phyloP scores from a whole-genome alignment of 768 basidiomycete species.

The Exidia glandulosa region DNA sequence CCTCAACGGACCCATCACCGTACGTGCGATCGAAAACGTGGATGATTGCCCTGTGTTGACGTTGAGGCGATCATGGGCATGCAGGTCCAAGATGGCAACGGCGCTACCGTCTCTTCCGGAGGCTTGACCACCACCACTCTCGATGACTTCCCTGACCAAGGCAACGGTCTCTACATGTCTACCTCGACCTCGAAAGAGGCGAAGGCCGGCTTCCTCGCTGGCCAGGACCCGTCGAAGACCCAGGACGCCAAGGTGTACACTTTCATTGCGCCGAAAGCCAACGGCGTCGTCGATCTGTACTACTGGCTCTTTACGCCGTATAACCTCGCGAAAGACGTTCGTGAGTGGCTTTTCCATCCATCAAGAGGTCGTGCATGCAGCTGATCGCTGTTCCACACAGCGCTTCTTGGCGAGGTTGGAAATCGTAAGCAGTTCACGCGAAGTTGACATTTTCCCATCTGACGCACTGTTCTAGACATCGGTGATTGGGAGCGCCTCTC shows the following conservation, averaged over 20 bases:
- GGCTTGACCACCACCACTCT: background rate
- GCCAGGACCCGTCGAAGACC: background rate
- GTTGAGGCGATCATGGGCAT: background rate
- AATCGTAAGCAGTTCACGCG: constrained; percentile 1
- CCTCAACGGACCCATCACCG: constrained; percentile 1
- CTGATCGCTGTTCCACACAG: too few relatives aligned
- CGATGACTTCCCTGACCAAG: background rate
- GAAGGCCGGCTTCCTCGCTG: constrained; percentile 2
- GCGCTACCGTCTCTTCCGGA: background rate
- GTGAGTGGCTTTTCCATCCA: too few relatives aligned
- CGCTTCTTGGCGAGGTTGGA: constrained; percentile 1
- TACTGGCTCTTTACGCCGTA: constrained; percentile 5
- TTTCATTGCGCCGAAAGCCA: constrained; percentile 5
- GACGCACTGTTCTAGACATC: background rate
- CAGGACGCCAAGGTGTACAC: background rate
- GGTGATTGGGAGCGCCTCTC: constrained; percentile 5
- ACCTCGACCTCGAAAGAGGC: background rate
- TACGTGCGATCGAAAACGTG: background rate
- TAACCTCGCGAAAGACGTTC: constrained; percentile 2
- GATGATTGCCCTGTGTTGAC: background rate
- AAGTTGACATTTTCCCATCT: background rate
- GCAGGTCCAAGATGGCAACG: background rate
- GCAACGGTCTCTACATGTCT: background rate
- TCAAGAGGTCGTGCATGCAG: too few relatives aligned
- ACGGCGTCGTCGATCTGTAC: constrained; percentile 5